phyloP scores from a whole-genome alignment of 108 stramenopile species.

The Nitzschia palea region DNA sequence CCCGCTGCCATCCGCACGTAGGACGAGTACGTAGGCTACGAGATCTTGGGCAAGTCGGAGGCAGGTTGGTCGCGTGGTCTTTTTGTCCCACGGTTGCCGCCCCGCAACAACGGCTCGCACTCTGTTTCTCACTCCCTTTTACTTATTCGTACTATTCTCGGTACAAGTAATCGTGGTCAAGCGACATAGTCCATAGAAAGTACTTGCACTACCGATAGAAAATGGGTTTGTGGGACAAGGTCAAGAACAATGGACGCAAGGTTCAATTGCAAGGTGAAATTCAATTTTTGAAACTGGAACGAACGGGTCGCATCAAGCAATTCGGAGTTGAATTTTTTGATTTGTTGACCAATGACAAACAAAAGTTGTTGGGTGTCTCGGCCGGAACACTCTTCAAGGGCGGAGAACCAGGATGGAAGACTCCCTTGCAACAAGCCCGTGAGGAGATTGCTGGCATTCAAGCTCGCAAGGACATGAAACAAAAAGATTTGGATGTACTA shows the following conservation, averaged over 20 bases:
- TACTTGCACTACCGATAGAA: too few relatives aligned
- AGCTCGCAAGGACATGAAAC: slow-evolving; percentile 23
- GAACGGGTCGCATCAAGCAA: slow-evolving; percentile 52
- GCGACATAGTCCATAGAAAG: too few relatives aligned
- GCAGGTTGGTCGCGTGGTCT: too few relatives aligned
- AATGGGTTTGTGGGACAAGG: slow-evolving; percentile 35
- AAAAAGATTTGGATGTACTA: slow-evolving; percentile 32
- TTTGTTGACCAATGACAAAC: slow-evolving; percentile 41
- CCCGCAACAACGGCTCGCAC: too few relatives aligned
- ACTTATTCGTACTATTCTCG: too few relatives aligned
- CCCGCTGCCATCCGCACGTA: too few relatives aligned
- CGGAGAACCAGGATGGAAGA: slow-evolving; percentile 24
- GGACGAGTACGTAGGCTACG: too few relatives aligned
- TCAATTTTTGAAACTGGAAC: slow-evolving; percentile 72
- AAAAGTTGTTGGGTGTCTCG: slow-evolving; percentile 27
- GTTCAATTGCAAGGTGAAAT: slow-evolving; percentile 65
- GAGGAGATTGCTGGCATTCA: slow-evolving; percentile 30
- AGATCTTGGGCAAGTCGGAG: too few relatives aligned
- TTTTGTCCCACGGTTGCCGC: too few relatives aligned
- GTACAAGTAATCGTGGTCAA: too few relatives aligned
- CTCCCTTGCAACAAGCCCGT: slow-evolving; percentile 32
- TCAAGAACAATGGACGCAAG: slow-evolving; percentile 26
- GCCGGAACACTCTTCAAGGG: slow-evolving; percentile 35
- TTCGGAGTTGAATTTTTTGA: slow-evolving; percentile 79
- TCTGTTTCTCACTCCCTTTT: too few relatives aligned